These are phyloP conservation scores for Hericium coralloides DNA, from an alignment of 768 basidiomycete species.

Conservation along the genomic window DNA sequence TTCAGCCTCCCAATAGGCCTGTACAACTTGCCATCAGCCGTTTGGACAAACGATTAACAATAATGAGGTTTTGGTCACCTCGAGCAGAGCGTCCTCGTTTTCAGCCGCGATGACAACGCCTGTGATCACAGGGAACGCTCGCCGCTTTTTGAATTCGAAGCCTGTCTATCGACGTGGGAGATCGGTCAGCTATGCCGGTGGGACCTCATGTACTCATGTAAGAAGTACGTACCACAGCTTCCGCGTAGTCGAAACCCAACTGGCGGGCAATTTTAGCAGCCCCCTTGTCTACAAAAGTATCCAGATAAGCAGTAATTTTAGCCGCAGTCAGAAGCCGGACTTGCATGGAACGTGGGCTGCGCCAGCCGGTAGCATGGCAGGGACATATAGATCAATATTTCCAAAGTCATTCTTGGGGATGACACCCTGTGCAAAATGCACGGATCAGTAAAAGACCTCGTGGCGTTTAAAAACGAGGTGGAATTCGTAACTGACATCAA, in stretches of 20 bases:
- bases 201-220: conserved; percentile 14
- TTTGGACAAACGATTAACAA: neutral
- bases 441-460: neutral
- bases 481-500: conserved; percentile 38
- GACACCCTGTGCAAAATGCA: conserved; percentile 50
- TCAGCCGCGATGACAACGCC: conserved; percentile 85
- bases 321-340: conserved; percentile 18
- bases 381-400: conserved; percentile 93
- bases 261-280: conserved; percentile 82
- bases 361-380: conserved; percentile 88
- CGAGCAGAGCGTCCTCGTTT: conserved; percentile 61
- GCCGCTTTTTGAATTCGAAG: conserved; percentile 92
- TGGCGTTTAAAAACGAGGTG: neutral
- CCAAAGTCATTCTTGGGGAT: conserved; percentile 95
- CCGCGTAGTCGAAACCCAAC: conserved; percentile 84
- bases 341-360: conserved; percentile 86
- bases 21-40: neutral
- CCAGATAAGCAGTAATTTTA: neutral
- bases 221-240: conserved; percentile 72
- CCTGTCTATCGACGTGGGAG: conserved; percentile 51
- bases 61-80: conserved; percentile 36
- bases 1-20: conserved; percentile 86
- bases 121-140: conserved; percentile 75
- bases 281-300: conserved; percentile 42
- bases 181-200: conserved; percentile 1